phyloP scores from a whole-genome alignment of 2,329 filamentous ascomycete species.

The Massarina eburnea region DNA sequence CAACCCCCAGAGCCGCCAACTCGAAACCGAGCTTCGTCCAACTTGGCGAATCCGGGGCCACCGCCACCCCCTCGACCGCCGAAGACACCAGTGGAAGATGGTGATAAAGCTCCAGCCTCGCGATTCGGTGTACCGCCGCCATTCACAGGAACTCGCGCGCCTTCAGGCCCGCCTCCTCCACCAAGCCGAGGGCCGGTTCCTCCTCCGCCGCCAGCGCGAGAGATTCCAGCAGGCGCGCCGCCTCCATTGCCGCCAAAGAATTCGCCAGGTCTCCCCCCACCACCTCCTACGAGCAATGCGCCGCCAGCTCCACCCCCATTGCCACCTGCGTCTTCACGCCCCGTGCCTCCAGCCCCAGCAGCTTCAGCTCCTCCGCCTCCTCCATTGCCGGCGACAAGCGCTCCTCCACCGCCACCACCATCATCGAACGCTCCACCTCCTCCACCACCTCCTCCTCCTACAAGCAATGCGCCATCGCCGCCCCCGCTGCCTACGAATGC shows the following conservation, averaged over 20 bases:
- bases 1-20: constrained; percentile 51
- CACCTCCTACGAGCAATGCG: constrained; percentile 41
- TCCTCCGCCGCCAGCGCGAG: constrained; percentile 50
- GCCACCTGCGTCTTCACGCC: constrained; percentile 30
- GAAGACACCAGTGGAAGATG: constrained; percentile 64
- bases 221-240: constrained; percentile 39
- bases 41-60: constrained; percentile 58
- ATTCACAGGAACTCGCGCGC: constrained; percentile 65
- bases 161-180: constrained; percentile 70
- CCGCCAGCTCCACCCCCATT: constrained; percentile 34
- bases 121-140: constrained; percentile 79
- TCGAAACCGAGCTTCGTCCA: constrained; percentile 53
- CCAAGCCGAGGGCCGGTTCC: constrained; percentile 71
- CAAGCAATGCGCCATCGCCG: constrained; percentile 39
- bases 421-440: constrained; percentile 31
- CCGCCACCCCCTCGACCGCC: constrained; percentile 63
- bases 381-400: constrained; percentile 22
- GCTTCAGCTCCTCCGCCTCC: constrained; percentile 25
- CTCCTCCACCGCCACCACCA: constrained; percentile 27
- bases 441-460: constrained; percentile 34
- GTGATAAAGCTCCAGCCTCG: constrained; percentile 53
- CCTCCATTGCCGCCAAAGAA: constrained; percentile 43
- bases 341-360: constrained; percentile 27
- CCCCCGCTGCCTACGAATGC: constrained; percentile 20
- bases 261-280: constrained; percentile 62